phyloP scores from a whole-genome alignment of 2,329 filamentous ascomycete genomes.

The Hortaea werneckii region DNA sequence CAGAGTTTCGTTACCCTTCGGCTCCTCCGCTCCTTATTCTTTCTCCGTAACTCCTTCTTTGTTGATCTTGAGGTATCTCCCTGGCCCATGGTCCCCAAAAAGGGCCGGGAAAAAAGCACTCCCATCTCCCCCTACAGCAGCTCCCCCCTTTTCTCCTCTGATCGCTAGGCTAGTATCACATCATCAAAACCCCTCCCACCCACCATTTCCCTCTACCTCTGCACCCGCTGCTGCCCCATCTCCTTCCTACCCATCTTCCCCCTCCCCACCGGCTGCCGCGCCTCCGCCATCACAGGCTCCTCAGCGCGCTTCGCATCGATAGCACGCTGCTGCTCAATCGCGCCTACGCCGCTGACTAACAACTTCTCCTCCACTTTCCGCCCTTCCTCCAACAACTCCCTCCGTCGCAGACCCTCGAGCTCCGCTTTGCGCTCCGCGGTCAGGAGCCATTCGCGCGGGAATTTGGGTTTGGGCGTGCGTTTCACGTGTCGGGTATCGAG shows the following conservation, averaged over 20 bases:
- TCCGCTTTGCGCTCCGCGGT: constrained; percentile 56
- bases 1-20: too few species aligned
- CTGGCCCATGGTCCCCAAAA: too few species aligned
- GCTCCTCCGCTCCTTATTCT: too few species aligned
- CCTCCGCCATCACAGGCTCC: constrained; percentile 23
- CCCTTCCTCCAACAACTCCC: constrained; percentile 45
- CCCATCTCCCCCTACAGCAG: too few species aligned
- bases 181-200: too few species aligned
- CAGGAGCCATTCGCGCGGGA: constrained; percentile 76
- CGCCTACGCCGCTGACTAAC: constrained; percentile 17
- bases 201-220: not conserved
- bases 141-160: too few species aligned
- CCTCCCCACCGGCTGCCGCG: constrained; percentile 15
- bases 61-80: too few species aligned
- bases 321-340: constrained; percentile 20
- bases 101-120: too few species aligned
- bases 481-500: constrained; percentile 80
- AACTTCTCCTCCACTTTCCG: constrained; percentile 42
- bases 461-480: constrained; percentile 55
- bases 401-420: constrained; percentile 51
- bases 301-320: constrained; percentile 15
- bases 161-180: too few species aligned
- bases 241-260: constrained; percentile 24
- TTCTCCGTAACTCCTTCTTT: too few species aligned
- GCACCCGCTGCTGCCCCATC: constrained; percentile 13